Evolutionary conservation across 2,329 filamentous ascomycete genomes (phyloP).

Genomic region (Xylariaceae sp.): DNA sequence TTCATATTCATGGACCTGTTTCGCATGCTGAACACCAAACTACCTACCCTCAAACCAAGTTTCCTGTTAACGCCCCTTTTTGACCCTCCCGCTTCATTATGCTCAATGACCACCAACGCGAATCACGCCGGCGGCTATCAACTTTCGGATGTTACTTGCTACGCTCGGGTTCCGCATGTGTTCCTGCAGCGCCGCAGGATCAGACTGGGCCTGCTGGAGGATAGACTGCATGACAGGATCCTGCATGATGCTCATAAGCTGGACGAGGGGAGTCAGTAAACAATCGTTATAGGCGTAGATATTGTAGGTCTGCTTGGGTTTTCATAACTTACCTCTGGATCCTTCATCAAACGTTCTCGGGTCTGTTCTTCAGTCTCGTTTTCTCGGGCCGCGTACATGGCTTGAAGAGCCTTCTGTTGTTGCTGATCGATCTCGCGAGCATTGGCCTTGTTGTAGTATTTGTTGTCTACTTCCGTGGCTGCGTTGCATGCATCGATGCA

Average conservation of each 20-base stretch:
- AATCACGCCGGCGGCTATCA: conserved; percentile 90
- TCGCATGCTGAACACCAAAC: conserved; percentile 7
- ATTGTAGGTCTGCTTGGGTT: not conserved
- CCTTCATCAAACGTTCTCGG: conserved; percentile 80
- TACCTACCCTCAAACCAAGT: not conserved
- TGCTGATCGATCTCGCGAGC: conserved; percentile 88
- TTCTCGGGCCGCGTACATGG: conserved; percentile 86
- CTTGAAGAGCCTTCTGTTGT: conserved; percentile 84
- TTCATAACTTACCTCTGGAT: conserved; percentile 70
- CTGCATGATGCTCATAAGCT: conserved; percentile 86
- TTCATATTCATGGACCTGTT: not conserved
- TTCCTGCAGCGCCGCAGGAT: conserved; percentile 88
- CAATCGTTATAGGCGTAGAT: not conserved
- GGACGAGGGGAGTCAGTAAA: conserved; percentile 27
- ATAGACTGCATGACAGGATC: conserved; percentile 98
- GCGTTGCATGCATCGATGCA: conserved; percentile 85
- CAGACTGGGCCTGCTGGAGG: conserved; percentile 89
- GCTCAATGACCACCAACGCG: conserved; percentile 53
- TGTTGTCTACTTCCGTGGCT: conserved; percentile 71
- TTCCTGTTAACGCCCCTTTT: not conserved
- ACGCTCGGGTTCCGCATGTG: conserved; percentile 94
- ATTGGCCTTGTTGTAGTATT: conserved; percentile 67
- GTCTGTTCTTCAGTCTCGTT: conserved; percentile 97
- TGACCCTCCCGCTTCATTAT: conserved; percentile 1
- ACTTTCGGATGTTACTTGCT: conserved; percentile 85